phyloP scores from a whole-genome alignment of 2,329 filamentous ascomycete genomes.

The Penicillium brevicompactum region DNA sequence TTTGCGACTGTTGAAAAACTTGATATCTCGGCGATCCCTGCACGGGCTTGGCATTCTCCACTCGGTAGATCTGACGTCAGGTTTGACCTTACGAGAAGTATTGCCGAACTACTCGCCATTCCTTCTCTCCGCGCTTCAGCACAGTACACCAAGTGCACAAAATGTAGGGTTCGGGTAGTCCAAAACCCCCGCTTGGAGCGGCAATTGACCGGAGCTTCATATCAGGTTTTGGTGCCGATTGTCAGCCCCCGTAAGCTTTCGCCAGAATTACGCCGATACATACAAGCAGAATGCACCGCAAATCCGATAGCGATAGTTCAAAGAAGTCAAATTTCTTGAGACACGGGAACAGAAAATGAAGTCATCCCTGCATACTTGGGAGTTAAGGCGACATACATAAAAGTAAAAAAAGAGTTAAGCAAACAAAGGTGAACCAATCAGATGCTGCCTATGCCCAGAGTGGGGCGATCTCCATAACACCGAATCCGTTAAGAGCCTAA shows the following conservation, averaged over 20 bases:
- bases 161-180: not conserved
- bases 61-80: not conserved
- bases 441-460: not conserved
- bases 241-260: not conserved
- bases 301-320: not conserved
- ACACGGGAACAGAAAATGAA: not conserved
- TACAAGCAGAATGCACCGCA: too few relatives aligned
- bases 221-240: not conserved
- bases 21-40: not conserved
- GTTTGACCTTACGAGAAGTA: not conserved
- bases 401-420: not conserved
- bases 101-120: not conserved
- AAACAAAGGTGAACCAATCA: not conserved
- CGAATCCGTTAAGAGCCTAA: too few relatives aligned
- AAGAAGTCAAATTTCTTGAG: not conserved
- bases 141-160: too few relatives aligned
- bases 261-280: too few relatives aligned
- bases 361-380: constrained; percentile 2
- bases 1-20: too few relatives aligned
- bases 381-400: not conserved
- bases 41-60: not conserved
- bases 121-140: not conserved
- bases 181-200: not conserved
- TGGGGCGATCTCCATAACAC: not conserved
- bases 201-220: not conserved